Percentiles rank a stretch among this genome's conserved stretches.
Evolutionary conservation across 139 green algal species (phyloP).

Genomic region (Closterium sp.): DNA sequence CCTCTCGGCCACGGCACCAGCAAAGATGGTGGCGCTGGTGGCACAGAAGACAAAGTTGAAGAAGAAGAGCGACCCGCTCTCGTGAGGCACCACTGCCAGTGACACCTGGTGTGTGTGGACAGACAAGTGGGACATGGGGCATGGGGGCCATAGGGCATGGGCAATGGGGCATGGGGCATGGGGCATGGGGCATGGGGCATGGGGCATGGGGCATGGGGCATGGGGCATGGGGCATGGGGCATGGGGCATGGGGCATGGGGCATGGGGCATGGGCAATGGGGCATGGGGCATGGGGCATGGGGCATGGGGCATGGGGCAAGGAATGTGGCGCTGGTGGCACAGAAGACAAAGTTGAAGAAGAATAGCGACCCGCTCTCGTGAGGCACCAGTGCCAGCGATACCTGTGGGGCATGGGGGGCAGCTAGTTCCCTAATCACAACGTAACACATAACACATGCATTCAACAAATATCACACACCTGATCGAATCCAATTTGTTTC

Average conservation of each 20-base stretch:
- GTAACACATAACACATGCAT: too few relatives aligned
- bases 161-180: too few relatives aligned
- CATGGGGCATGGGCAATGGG: background rate
- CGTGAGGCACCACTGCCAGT: background rate
- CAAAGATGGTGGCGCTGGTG: slow-evolving; percentile 55
- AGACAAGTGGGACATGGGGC: too few relatives aligned
- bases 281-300: background rate
- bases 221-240: too few relatives aligned
- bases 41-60: slow-evolving; percentile 58
- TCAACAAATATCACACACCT: too few relatives aligned
- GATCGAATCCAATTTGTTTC: too few relatives aligned
- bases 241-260: background rate
- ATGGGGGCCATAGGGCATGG: too few relatives aligned
- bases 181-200: too few relatives aligned
- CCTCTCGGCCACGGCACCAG: slow-evolving; percentile 63
- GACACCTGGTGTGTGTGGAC: background rate
- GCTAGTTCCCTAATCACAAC: too few relatives aligned
- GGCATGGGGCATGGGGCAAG: background rate
- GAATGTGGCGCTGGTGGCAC: slow-evolving; percentile 49
- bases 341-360: slow-evolving; percentile 56
- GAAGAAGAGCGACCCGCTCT: slow-evolving; percentile 23
- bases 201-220: too few relatives aligned
- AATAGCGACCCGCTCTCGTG: background rate
- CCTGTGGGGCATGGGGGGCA: too few relatives aligned
- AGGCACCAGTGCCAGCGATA: too few relatives aligned